Conservation (phyloP, 768 basidiomycete species). For the Hygrophoropsis aurantiaca region DNA sequence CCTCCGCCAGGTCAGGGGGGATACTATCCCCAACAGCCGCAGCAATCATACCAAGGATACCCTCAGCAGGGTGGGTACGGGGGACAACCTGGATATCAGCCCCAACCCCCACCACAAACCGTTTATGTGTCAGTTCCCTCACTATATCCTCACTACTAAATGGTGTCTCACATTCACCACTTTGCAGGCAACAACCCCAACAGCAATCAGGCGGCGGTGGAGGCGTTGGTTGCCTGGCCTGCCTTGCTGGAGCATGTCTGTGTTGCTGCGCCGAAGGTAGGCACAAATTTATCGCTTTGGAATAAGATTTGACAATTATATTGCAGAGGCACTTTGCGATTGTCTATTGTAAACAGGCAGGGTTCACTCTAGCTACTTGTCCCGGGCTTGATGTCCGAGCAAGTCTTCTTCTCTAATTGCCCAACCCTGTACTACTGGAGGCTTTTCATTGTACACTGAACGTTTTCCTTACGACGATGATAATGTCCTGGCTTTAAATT, state of each 20-base stretch:
- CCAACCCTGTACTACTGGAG: slow-evolving; percentile 16
- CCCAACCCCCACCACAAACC: slow-evolving; percentile 75
- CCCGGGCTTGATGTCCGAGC: too few species aligned
- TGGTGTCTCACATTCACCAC: slow-evolving; percentile 4
- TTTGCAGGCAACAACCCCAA: slow-evolving; percentile 38
- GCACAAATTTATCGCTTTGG: slow-evolving; percentile 15
- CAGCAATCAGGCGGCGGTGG: slow-evolving; percentile 35
- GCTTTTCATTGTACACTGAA: slow-evolving; percentile 7
- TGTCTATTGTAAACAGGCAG: slow-evolving; percentile 52
- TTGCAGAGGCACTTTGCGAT: slow-evolving; percentile 65
- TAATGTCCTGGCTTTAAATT: too few species aligned
- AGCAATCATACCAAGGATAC: slow-evolving; percentile 59
- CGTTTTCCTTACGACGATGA: neutral
- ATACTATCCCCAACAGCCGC: slow-evolving; percentile 76
- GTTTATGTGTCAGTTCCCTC: slow-evolving; percentile 68
- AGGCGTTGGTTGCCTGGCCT: slow-evolving; percentile 41
- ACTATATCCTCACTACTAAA: neutral
- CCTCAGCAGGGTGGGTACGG: slow-evolving; percentile 33
- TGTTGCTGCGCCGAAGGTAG: slow-evolving; percentile 54
- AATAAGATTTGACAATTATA: neutral
- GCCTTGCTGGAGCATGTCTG: slow-evolving; percentile 45
- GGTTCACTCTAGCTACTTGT: too few species aligned
- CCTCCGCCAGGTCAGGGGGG: slow-evolving; percentile 64
- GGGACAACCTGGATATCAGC: slow-evolving; percentile 46
- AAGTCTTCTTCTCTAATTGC: too few species aligned